Conservation (phyloP, 306 rosid genomes). For the Quercus cerris region DNA sequence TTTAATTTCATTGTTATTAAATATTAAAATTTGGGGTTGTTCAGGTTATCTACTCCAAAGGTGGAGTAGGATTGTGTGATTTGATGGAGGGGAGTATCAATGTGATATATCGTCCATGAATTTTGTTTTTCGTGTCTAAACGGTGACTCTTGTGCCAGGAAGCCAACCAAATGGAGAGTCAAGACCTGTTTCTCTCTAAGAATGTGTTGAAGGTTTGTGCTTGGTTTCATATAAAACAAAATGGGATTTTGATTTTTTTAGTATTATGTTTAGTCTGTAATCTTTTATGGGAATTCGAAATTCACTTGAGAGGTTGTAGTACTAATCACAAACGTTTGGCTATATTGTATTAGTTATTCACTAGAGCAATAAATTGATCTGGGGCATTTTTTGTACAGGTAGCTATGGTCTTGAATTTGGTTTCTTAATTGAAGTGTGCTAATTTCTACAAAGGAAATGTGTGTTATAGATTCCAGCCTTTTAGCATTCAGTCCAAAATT, state of each 20-base stretch:
- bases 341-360: neutral
- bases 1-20: neutral
- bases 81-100: neutral
- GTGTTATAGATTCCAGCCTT: neutral
- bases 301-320: neutral
- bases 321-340: too few species aligned
- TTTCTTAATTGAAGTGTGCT: neutral
- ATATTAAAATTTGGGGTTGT: neutral
- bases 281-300: neutral
- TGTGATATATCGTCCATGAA: neutral
- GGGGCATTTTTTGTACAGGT: neutral
- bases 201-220: conserved; percentile 20
- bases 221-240: neutral
- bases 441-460: neutral
- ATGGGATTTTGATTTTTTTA: neutral
- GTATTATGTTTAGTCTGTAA: neutral
- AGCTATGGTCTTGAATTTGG: neutral
- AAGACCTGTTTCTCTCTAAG: neutral
- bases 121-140: neutral
- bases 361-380: neutral
- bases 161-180: neutral
- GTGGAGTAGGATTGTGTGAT: neutral
- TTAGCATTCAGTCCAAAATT: neutral
- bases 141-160: conserved; percentile 5
- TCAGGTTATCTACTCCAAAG: neutral